Conservation (phyloP, 1,284 basidiomycete genomes). For the Mycena citricolor region DNA sequence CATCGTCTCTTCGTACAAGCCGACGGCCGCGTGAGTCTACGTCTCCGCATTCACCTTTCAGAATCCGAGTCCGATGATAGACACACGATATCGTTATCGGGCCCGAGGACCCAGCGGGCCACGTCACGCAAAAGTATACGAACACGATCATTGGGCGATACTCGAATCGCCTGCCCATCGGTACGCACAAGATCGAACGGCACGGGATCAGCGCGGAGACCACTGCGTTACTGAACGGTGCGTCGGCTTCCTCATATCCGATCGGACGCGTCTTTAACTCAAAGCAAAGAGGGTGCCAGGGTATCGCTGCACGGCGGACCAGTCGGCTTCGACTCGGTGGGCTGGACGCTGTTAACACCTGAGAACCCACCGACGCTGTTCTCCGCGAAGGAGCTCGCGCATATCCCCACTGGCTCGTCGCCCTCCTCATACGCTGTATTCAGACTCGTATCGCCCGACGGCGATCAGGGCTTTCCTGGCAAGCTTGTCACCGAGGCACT, state of each 20-base stretch:
- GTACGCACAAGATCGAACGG: conserved; percentile 51
- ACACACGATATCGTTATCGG: conserved; percentile 75
- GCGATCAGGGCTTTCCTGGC: conserved; percentile 69
- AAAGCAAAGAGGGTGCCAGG: conserved; percentile 47
- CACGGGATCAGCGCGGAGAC: conserved; percentile 53
- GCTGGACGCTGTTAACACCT: conserved; percentile 49
- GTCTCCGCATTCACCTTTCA: neutral
- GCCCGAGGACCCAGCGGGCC: conserved; percentile 61
- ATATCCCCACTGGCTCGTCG: conserved; percentile 38
- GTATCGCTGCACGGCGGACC: conserved; percentile 75
- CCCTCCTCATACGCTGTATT: conserved; percentile 51
- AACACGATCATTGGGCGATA: conserved; percentile 75
- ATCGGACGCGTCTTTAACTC: neutral
- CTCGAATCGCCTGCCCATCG: conserved; percentile 67
- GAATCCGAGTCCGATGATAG: conserved; percentile 31
- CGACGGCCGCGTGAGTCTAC: conserved; percentile 52
- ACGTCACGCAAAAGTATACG: conserved; percentile 62
- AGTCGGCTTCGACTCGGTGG: conserved; percentile 56
- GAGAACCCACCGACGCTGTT: conserved; percentile 53
- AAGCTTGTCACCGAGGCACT: conserved; percentile 59
- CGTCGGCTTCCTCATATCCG: conserved; percentile 18
- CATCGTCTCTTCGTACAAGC: conserved; percentile 64
- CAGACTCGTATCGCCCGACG: conserved; percentile 56
- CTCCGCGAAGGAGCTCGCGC: conserved; percentile 49
- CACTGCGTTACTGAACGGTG: conserved; percentile 52